Evolutionary conservation across 495 filamentous ascomycete genomes (phyloP), one percentile per base, ranked within the genome.

Genomic region (Penicillium fimorum): DNA sequence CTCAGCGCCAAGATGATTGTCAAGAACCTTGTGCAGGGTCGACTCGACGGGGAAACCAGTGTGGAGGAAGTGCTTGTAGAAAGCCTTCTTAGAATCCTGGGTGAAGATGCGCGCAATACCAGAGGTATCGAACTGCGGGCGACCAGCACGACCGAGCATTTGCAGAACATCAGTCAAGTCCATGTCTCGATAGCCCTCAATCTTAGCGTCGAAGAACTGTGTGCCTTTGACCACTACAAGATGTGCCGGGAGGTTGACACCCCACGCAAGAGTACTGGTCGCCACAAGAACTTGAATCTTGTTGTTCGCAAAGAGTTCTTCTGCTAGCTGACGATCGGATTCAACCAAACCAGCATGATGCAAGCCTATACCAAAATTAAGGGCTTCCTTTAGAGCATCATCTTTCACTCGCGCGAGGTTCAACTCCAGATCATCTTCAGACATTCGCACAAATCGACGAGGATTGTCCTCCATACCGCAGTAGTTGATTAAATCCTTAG

Each of bases 401-500:
- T 99, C 94, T 69, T 97, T 96, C 46, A 95, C 92, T 32, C 90
- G 78, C 2, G 83, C 72, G 4, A 97, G 83, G 57, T 96, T 88
- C 13, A 90, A 70, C 57, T 94, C 84, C 4, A 99, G 78, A 58
- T 99, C 94, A 6, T 97, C 93, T 62, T 99, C 95, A 12, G 89
- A 89, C 90, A 96, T 96, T 50, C 83, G 80, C 11, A 97, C 78
- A 74, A 97, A 99, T 4, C 92, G 83, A 50, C 94, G 84, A 41
- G 94, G 94, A 63, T 97, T 93, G 60, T 99, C 94, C 69, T 99
- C 95, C 89, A 97, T 95, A 25, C 95, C 94, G 70, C 95, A 97
- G 61, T 91, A 88, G 62, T 96, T 96, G 76, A 97, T 97, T 40
- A 99, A 72, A 63, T 99, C 94, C 63, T 92, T 91, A 15, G 94